Percentiles rank a stretch among this genome's conserved stretches.
Conservation (phyloP, 2,329 filamentous ascomycete species). For the Aspergillus ibericus region DNA sequence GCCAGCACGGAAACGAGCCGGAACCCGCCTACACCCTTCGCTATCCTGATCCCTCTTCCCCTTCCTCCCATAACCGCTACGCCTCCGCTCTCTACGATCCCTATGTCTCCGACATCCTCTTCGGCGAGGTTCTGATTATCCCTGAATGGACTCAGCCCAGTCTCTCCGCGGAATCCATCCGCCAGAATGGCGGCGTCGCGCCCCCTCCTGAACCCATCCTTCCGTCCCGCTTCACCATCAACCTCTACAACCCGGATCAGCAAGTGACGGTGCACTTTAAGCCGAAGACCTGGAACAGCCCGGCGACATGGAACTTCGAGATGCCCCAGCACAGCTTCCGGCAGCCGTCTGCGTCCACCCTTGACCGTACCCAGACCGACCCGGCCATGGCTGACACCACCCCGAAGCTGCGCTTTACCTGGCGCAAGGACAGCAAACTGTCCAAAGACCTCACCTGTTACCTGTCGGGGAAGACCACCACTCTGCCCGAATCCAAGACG, state of each 20-base stretch:
- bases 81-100: constrained; percentile 83
- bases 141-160: constrained; percentile 85
- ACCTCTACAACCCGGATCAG: constrained; percentile 93
- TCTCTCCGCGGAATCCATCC: constrained; percentile 76
- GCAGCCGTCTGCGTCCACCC: constrained; percentile 70
- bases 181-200: constrained; percentile 64
- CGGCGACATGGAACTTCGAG: constrained; percentile 85
- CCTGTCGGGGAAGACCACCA: constrained; percentile 73
- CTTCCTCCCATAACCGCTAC: constrained; percentile 76
- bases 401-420: constrained; percentile 79
- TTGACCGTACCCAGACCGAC: constrained; percentile 72
- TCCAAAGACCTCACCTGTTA: constrained; percentile 87
- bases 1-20: constrained; percentile 77
- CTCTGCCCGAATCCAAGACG: constrained; percentile 62
- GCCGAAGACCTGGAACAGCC: constrained; percentile 75
- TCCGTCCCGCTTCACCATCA: constrained; percentile 76
- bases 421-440: constrained; percentile 84
- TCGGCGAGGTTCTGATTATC: constrained; percentile 78
- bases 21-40: constrained; percentile 77
- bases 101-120: constrained; percentile 76
- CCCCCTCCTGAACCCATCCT: constrained; percentile 70
- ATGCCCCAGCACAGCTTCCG: constrained; percentile 85
- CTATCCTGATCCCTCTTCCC: constrained; percentile 69
- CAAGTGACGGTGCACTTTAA: constrained; percentile 67
- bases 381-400: constrained; percentile 56